Conservation (phyloP, 1,284 basidiomycete genomes). For the Melampsora americana region DNA sequence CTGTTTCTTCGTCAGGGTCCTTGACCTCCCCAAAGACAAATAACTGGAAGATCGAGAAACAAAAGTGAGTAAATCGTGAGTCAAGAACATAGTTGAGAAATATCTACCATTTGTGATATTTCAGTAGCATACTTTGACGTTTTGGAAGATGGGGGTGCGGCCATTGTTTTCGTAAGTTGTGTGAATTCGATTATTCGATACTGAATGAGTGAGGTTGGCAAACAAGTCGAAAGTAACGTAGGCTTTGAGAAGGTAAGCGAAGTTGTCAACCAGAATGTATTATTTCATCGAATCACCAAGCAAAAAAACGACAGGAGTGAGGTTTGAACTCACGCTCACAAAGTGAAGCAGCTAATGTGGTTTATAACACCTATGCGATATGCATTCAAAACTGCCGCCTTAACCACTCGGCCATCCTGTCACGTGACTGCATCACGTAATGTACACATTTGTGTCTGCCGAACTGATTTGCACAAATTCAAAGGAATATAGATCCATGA, state of each 20-base stretch:
- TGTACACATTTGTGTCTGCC: not conserved
- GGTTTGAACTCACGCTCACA: too few relatives aligned
- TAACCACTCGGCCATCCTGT: slow-evolving; percentile 4
- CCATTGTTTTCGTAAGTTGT: too few relatives aligned
- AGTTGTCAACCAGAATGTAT: too few relatives aligned
- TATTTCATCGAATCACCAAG: too few relatives aligned
- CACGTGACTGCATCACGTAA: not conserved
- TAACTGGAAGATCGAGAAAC: slow-evolving; percentile 63
- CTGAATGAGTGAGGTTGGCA: too few relatives aligned
- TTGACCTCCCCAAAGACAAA: slow-evolving; percentile 95
- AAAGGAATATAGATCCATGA: too few relatives aligned
- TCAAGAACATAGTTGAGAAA: not conserved
- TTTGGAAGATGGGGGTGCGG: not conserved
- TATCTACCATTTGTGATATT: slow-evolving; percentile 72
- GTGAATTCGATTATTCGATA: too few relatives aligned
- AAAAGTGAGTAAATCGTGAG: not conserved
- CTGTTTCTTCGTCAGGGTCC: slow-evolving; percentile 80
- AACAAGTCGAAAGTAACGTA: too few relatives aligned
- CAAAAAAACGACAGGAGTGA: too few relatives aligned
- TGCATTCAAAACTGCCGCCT: slow-evolving; percentile 1
- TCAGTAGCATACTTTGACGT: slow-evolving; percentile 66
- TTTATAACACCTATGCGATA: not conserved
- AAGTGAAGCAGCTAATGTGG: too few relatives aligned
- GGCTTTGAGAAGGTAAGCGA: too few relatives aligned
- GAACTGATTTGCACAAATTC: too few relatives aligned